Evolutionary conservation across 768 basidiomycete species (phyloP), one percentile per base, ranked within the genome.

Genomic region (Lactifluus piperatus): DNA sequence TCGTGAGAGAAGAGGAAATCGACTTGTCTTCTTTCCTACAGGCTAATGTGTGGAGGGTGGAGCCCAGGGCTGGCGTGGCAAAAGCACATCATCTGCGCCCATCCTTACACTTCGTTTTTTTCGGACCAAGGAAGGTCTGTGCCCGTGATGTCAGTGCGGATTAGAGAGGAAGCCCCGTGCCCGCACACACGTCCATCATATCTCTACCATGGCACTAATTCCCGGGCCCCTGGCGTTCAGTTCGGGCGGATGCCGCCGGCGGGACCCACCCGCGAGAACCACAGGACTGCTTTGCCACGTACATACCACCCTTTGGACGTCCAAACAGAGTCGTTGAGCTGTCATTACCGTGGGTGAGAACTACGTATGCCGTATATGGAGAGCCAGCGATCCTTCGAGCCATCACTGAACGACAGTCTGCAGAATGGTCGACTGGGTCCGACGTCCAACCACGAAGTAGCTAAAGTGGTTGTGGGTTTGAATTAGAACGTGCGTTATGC

Each of bases 201-300:
- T 36, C 47, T 37, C 24, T 26, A 14, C 22, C 9, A 8, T 16
- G 16, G 41, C 11, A 41, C 24, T 41, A 18, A 16, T n/a, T 57
- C 41, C 53, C 58, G n/a, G 54, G 54, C 49, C 26, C 24, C 29
- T 37, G 48, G 58, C 58, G 54, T 54, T 30, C 30, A 44, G 24
- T 44, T 45, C 20, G 29, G 47, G 39, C 46, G 26, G 32, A 32
- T 1, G 9, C 29, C 13, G 18, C n/a, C 39, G 39, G 43, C 34
- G 26, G 53, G 27, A 30, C 13, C n/a, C 2, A 39, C 11, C 5
- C n/a, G 3, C 52, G 16, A 30, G 43, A 39, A 30, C 22, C 3
- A 37, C 41, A 60, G 27, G 30, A 16, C 9, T 13, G 27, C 24
- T 50, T 55, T 36, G 43, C 49, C 54, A 37, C 48, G 54, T 44